A percentile compares a stretch with the other conserved stretches of the same genome.
phyloP scores from a whole-genome alignment of 768 basidiomycete species.

The Erythrobasidium yunnanense region DNA sequence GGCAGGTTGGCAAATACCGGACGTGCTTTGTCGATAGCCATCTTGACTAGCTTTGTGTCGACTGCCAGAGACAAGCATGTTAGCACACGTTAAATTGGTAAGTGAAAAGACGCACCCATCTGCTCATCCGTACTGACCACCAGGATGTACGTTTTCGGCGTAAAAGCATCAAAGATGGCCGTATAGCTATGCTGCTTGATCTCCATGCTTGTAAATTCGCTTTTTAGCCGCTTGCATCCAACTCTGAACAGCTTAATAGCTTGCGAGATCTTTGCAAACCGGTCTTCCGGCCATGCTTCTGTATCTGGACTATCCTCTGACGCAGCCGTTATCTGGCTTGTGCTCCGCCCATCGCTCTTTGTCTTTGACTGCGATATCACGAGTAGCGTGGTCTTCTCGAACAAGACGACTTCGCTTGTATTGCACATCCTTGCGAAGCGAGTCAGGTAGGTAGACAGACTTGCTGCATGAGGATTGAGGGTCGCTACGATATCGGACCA shows the following conservation, averaged over 20 bases:
- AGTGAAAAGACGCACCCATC: not conserved
- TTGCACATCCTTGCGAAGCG: constrained; percentile 76
- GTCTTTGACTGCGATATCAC: constrained; percentile 52
- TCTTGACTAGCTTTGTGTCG: constrained; percentile 11
- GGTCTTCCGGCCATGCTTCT: constrained; percentile 41
- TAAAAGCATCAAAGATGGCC: constrained; percentile 82
- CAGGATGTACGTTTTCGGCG: constrained; percentile 82
- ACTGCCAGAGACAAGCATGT: not conserved
- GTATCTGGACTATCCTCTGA: not conserved
- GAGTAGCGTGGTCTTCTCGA: constrained; percentile 94
- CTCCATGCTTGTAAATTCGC: constrained; percentile 62
- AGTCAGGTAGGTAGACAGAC: constrained; percentile 73
- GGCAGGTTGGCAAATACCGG: constrained; percentile 16
- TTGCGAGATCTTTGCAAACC: constrained; percentile 52
- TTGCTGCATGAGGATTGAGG: constrained; percentile 84
- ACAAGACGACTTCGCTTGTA: constrained; percentile 86
- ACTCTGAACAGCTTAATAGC: constrained; percentile 92
- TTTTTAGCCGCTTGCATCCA: constrained; percentile 52
- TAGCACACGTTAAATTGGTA: not conserved
- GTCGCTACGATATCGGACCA: constrained; percentile 98
- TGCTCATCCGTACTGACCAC: constrained; percentile 47
- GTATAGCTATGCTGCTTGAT: constrained; percentile 77
- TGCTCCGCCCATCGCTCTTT: constrained; percentile 31
- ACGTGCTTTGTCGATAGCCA: constrained; percentile 17
- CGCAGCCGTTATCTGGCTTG: constrained; percentile 22